Evolutionary conservation across 768 basidiomycete species (phyloP), one percentile per base, ranked within the genome.

Genomic region (Solioccasus polychromus): DNA sequence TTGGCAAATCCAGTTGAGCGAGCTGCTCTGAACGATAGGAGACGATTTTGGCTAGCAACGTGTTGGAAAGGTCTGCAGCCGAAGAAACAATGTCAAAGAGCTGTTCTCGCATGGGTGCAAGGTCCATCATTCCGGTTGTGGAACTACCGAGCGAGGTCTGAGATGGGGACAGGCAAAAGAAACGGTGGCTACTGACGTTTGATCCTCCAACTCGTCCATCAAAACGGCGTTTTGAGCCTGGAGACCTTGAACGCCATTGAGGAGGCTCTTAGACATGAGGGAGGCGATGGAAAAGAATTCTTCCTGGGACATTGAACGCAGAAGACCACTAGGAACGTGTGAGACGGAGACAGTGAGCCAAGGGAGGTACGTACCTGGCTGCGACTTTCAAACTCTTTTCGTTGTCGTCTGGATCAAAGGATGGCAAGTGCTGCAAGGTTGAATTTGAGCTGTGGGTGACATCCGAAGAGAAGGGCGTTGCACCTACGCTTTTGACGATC

Each of bases 11-110:
- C 19, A 98, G 75, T 11, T 75, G 68, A 0, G 87, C 75, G 62
- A 95, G 90, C 52, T 85, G 82, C 51, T 95, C 91, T 12, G 84
- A 74, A 23, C 95, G 81, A 7, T 81, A 70, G 32, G 78, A 71
- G 31, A 97, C 68, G n/a, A 93, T 74, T 61, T 85, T 88, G 17
- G 92, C 86, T 2, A 80, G 80, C 22, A 89, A 79, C 8, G 83
- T 79, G 63, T 96, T 92, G 8, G 90, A 83, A 4, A 95, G 77
- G 59, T 97, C 95, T 18, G 90, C 80, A 1, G 85, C 79, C 0
- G 90, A 83, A 2, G 83, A 78, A 29, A 96, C 70, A 35, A 88
- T 81, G 53, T 94, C 92, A 8, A 73, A 61, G 9, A 93, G 67
- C 41, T 93, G 90, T 48, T 83, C 81, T 45, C 78, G 75, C 25